Evolutionary conservation across 139 green algal genomes (phyloP), one percentile per base, ranked within the genome.

Genomic region (Chlamydomonas sphaeroides): DNA sequence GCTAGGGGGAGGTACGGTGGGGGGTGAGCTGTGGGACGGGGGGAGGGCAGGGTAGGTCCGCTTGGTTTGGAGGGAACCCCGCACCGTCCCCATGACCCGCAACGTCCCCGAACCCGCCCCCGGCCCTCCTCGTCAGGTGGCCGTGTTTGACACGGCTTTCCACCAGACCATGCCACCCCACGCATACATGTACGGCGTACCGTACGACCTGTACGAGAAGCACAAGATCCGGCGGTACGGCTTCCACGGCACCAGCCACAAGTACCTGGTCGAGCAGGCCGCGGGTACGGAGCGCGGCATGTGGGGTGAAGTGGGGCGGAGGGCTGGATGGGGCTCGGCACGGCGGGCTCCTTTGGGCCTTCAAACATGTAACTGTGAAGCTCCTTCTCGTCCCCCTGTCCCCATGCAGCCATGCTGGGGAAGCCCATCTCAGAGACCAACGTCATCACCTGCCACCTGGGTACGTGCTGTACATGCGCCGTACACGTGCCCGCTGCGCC

Each of bases 71-170:
- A n/a, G n/a, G n/a, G n/a, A n/a, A n/a, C n/a, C n/a, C n/a, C n/a
- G n/a, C n/a, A n/a, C n/a, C n/a, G n/a, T n/a, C n/a, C n/a, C n/a
- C n/a, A n/a, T n/a, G n/a, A n/a, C n/a, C n/a, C n/a, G n/a, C n/a
- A n/a, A n/a, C n/a, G n/a, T n/a, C n/a, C n/a, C n/a, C n/a, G n/a
- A n/a, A 53, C 45, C 45, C 45, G 45, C 45, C 45, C 5, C n/a
- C 4, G n/a, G n/a, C n/a, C n/a, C n/a, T n/a, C n/a, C n/a, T n/a
- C 59, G 5, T 17, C 94, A 98, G 89, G 95, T 98, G 14, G 95
- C 89, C 35, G 95, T 98, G 39, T 98, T 98, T 83, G 96, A 98
- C 89, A 98, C 96, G 1, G 96, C 96, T 17, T 98, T 96, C 81
- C 96, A 98, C 86, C 87, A 93, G 56, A 98, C 92, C 49, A 97